Base-by-base conservation (phyloP, 1,139 yeast genomes). In the Neolecta irregularis region DNA sequence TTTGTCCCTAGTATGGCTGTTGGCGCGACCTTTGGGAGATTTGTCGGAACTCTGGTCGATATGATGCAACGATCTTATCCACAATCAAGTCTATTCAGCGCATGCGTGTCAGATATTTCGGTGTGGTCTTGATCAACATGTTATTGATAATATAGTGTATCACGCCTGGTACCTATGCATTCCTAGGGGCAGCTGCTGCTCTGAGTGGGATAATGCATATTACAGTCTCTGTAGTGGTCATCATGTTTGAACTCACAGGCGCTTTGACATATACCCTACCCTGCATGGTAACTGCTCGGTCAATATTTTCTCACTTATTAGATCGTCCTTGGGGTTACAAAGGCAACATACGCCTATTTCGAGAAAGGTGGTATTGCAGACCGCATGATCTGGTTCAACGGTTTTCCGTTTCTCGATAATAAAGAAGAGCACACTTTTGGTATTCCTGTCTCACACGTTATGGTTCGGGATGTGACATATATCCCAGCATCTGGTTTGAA, bases 1-100 rank as follows among this genome's bases (percentile, higher is more conserved):
- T 85, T 85, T 57, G 94, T 85, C 11, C 96, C 96, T 1, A 80
- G 94, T 1, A 77, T 85, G 91, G 94, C 95, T 0, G 79, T 88
- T 2, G 96, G 96, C 5, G 94, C 95, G 1, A 72, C 92, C 2
- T 83, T 85, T 60, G 95, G 95, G 3, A 65, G 96, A 40, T 74
- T 91, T 0, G 52, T 81, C 12, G 94, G 94, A 1, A 64, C 77
- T 2, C 42, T 76, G 11, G 72, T 78, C 12, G 78, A 85, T 47
- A 48, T 61, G 22, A 45, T 76, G 8, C 67, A 74, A 23, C 61
- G 63, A 12, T 39, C 53, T 49, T 31, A 60, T 40, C 63, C 67
- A 0, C 56, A 60, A 7, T 55, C 67, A 2, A 38, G 50, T 4
- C 39, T 69, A 4, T 78, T 78, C 48, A 41, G 65, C 2, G 51